Percentiles rank a stretch among this genome's conserved stretches.
These are phyloP conservation scores for Alternaria gansuensis DNA, from an alignment of 2,329 filamentous ascomycete genomes.

Conservation along the genomic window DNA sequence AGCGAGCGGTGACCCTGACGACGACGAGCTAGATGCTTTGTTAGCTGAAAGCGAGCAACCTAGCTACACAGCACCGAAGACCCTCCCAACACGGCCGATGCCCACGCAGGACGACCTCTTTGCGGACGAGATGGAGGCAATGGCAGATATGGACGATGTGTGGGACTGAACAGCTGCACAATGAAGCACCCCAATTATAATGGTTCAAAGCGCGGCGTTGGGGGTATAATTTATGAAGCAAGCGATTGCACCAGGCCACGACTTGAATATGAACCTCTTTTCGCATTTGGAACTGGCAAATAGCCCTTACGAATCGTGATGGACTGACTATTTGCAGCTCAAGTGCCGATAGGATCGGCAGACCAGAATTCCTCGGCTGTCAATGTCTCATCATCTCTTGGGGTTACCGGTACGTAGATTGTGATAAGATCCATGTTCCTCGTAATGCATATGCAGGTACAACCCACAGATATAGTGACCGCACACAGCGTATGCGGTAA, in stretches of 20 bases:
- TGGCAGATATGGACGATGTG: constrained; percentile 52
- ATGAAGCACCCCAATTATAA: constrained; percentile 5
- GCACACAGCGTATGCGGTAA: constrained; percentile 3
- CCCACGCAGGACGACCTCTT: constrained; percentile 45
- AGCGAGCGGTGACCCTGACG: constrained; percentile 55
- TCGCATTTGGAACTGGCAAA: not conserved
- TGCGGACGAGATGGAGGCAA: constrained; percentile 53
- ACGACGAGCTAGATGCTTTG: constrained; percentile 63
- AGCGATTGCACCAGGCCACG: not conserved
- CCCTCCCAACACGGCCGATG: constrained; percentile 21
- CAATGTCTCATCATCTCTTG: not conserved
- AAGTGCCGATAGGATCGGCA: not conserved
- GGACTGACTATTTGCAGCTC: not conserved
- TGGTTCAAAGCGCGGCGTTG: constrained; percentile 43
- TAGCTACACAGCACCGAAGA: constrained; percentile 16
- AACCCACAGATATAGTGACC: not conserved
- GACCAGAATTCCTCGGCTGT: not conserved
- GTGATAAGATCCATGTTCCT: not conserved
- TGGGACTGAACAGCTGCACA: constrained; percentile 30
- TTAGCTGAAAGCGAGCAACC: constrained; percentile 58
- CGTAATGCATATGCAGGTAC: constrained; percentile 6
- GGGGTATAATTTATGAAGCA: not conserved
- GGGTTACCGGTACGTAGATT: not conserved
- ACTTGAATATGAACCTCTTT: not conserved
- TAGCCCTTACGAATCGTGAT: not conserved